These are phyloP conservation scores for Elongisporangium anandrum DNA, from an alignment of 352 stramenopile species.

Conservation along the genomic window DNA sequence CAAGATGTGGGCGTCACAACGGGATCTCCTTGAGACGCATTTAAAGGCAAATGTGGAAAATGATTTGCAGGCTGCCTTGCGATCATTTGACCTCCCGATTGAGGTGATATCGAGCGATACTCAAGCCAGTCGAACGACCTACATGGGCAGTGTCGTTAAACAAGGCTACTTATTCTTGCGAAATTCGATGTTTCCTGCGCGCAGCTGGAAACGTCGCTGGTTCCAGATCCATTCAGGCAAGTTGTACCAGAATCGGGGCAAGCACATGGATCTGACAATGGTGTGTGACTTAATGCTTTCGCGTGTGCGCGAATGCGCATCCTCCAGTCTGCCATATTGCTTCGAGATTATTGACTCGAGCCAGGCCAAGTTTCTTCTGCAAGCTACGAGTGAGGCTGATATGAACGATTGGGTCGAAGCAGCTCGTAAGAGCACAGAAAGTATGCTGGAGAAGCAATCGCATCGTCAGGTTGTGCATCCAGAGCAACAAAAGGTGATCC, in stretches of 20 bases:
- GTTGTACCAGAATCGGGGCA: conserved; percentile 76
- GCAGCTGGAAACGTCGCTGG: conserved; percentile 84
- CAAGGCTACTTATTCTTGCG: conserved; percentile 86
- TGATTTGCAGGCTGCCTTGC: conserved; percentile 14
- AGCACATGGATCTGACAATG: conserved; percentile 70
- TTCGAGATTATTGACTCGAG: conserved; percentile 86
- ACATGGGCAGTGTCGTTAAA: conserved; percentile 42
- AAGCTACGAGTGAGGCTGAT: conserved; percentile 68
- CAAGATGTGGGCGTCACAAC: conserved; percentile 66
- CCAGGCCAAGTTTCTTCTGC: conserved; percentile 70
- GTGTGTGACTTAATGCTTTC: conserved; percentile 83
- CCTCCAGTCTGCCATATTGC: conserved; percentile 53
- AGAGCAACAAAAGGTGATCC: conserved; percentile 65
- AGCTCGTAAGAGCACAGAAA: conserved; percentile 73
- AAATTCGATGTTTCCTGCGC: conserved; percentile 74
- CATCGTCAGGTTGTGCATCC: conserved; percentile 82
- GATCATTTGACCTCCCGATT: conserved; percentile 58
- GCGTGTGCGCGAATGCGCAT: conserved; percentile 57
- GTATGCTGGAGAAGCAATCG: conserved; percentile 76
- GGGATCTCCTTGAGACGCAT: conserved; percentile 50
- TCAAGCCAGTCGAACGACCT: conserved; percentile 36
- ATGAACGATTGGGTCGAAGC: conserved; percentile 83
- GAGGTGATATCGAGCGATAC: conserved; percentile 78
- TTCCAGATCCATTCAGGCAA: conserved; percentile 87
- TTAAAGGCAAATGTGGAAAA: conserved; percentile 49